Evolutionary conservation across 805 yeast genomes (phyloP).

Genomic region (Cyberlindnera maritima): DNA sequence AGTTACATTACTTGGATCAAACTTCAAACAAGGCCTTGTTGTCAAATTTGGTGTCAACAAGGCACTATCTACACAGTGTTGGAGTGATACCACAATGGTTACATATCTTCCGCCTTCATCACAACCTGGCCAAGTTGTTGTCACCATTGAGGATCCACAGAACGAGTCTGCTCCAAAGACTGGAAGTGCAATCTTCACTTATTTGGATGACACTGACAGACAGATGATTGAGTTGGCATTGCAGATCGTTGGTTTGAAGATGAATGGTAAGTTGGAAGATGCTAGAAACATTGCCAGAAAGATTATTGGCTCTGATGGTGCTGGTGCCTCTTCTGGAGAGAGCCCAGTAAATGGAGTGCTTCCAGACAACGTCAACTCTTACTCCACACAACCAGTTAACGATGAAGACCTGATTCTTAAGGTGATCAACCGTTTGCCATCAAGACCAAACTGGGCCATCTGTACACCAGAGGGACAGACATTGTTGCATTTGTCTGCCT

Average conservation of each 20-base stretch:
- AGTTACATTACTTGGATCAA: constrained; percentile 83
- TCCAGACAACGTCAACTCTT: constrained; percentile 6
- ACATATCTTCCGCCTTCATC: constrained; percentile 92
- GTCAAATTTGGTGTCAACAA: constrained; percentile 84
- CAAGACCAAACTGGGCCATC: constrained; percentile 78
- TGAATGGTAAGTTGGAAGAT: constrained; percentile 94
- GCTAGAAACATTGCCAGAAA: constrained; percentile 91
- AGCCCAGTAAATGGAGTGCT: constrained; percentile 1
- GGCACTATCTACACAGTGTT: constrained; percentile 86
- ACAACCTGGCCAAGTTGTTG: constrained; percentile 87
- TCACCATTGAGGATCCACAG: constrained; percentile 65
- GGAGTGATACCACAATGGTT: constrained; percentile 93
- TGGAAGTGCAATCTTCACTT: constrained; percentile 62
- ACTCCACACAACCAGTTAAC: constrained; percentile 2
- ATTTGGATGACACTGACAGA: constrained; percentile 91
- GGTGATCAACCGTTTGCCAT: constrained; percentile 65
- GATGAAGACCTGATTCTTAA: constrained; percentile 41
- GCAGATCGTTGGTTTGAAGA: constrained; percentile 93
- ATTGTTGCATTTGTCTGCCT: constrained; percentile 78
- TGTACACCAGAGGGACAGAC: constrained; percentile 85
- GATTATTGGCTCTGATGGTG: constrained; percentile 64
- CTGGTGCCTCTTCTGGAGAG: constrained; percentile 18
- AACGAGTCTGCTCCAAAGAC: constrained; percentile 16
- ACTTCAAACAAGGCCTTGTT: constrained; percentile 76
- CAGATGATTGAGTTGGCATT: constrained; percentile 92